Conservation (phyloP, 2,329 filamentous ascomycete genomes). For the Penicillium sp. region DNA sequence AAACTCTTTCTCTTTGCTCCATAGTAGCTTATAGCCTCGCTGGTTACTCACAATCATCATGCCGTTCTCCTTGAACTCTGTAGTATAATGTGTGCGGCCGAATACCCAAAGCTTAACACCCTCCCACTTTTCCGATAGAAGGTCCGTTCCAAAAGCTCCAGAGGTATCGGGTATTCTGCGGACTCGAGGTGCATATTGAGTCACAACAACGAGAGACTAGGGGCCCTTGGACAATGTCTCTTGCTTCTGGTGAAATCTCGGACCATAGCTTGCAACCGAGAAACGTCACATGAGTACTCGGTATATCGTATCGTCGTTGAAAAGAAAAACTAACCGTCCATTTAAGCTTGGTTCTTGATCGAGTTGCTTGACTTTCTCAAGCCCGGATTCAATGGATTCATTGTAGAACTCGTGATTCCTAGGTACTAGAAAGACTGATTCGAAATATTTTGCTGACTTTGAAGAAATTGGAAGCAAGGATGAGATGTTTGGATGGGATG, state of each 20-base stretch:
- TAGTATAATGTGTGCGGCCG: slow-evolving; percentile 44
- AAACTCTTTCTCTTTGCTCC: slow-evolving; percentile 7
- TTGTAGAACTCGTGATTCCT: slow-evolving; percentile 31
- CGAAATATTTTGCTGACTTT: slow-evolving; percentile 17
- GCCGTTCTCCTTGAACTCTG: slow-evolving; percentile 34
- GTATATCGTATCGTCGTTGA: slow-evolving; percentile 23
- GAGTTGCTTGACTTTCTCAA: slow-evolving; percentile 23
- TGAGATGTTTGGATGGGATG: slow-evolving; percentile 16
- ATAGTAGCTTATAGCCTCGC: slow-evolving; percentile 37
- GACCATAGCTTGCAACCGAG: slow-evolving; percentile 58
- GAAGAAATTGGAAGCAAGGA: slow-evolving; percentile 26
- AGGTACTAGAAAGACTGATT: slow-evolving; percentile 21
- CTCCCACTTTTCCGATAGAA: slow-evolving; percentile 28
- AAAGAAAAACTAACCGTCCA: slow-evolving; percentile 24
- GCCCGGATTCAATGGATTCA: slow-evolving; percentile 14
- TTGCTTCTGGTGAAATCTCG: slow-evolving; percentile 39
- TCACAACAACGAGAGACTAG: slow-evolving; percentile 46
- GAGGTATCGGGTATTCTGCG: slow-evolving; percentile 45
- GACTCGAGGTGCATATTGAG: slow-evolving; percentile 55
- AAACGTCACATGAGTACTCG: slow-evolving; percentile 41
- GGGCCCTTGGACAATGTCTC: slow-evolving; percentile 33
- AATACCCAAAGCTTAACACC: slow-evolving; percentile 42
- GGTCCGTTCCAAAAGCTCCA: slow-evolving; percentile 51
- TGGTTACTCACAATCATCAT: slow-evolving; percentile 43
- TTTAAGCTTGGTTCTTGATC: slow-evolving; percentile 25